Conservation (phyloP, 805 yeast genomes). For the Teunomyces kruisii region DNA sequence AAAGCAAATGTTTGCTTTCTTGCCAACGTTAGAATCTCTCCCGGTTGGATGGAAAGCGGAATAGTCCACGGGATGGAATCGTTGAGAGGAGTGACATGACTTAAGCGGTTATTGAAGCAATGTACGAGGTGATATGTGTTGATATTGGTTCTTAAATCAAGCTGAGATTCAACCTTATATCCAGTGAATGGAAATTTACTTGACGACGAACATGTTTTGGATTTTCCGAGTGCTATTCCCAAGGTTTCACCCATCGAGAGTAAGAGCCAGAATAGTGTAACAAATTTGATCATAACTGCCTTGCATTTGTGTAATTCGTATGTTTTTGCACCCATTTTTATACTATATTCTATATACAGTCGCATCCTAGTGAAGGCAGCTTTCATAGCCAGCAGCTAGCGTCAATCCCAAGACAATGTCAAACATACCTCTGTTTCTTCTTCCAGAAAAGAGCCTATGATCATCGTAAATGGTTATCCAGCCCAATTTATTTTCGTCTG, state of each 20-base stretch:
- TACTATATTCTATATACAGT: neutral
- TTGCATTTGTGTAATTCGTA: neutral
- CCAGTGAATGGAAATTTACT: conserved; percentile 20
- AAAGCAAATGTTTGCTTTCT: conserved; percentile 21
- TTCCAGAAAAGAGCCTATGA: conserved; percentile 18
- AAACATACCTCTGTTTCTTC: conserved; percentile 45
- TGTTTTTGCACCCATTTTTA: conserved; percentile 2
- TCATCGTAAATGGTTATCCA: conserved; percentile 66
- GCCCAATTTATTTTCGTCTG: conserved; percentile 59
- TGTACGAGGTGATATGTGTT: conserved; percentile 23
- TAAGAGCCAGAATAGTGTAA: neutral
- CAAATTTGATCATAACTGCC: neutral
- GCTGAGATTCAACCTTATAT: conserved; percentile 27
- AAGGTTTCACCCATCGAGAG: neutral
- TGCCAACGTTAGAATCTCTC: conserved; percentile 15
- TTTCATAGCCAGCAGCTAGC: conserved; percentile 50
- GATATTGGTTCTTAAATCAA: conserved; percentile 9
- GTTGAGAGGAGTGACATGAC: conserved; percentile 17
- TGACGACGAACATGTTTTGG: conserved; percentile 8
- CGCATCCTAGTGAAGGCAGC: conserved; percentile 2
- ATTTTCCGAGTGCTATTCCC: neutral
- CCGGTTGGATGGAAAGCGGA: neutral
- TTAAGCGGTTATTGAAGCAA: conserved; percentile 29
- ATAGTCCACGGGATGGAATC: conserved; percentile 26
- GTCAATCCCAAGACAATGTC: conserved; percentile 54